Conservation (phyloP, 192 early-diverging fungal species). For the Mortierella antarctica region DNA sequence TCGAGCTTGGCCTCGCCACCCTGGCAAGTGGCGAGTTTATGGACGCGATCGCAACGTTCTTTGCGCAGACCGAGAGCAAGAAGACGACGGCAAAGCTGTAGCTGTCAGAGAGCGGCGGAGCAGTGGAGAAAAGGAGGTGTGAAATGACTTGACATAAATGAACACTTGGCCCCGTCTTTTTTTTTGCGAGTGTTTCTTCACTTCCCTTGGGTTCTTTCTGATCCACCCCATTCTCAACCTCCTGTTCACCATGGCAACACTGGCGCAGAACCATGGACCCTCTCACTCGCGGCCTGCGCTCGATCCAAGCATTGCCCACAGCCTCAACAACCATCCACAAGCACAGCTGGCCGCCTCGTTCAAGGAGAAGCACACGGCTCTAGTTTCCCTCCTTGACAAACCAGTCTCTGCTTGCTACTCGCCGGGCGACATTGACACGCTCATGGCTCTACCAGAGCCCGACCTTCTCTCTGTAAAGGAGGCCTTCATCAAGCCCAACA, state of each 20-base stretch:
- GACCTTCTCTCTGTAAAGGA: constrained; percentile 12
- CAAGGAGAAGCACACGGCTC: background rate
- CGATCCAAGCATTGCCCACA: background rate
- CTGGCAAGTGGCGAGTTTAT: constrained; percentile 55
- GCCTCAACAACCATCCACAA: background rate
- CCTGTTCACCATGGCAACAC: constrained; percentile 11
- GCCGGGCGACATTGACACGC: background rate
- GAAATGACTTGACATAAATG: background rate
- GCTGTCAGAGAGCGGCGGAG: background rate
- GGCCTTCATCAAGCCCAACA: constrained; percentile 4
- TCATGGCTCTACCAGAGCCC: constrained; percentile 4
- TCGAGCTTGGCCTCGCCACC: constrained; percentile 46
- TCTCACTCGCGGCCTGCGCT: background rate
- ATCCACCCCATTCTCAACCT: background rate
- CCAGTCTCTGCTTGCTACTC: constrained; percentile 19
- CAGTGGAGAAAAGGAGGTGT: background rate
- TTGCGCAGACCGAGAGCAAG: constrained; percentile 8
- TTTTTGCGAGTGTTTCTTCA: background rate
- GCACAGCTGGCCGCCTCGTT: constrained; percentile 1
- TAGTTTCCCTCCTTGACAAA: constrained; percentile 2
- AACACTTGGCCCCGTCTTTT: background rate
- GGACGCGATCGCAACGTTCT: constrained; percentile 34
- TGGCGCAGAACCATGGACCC: background rate
- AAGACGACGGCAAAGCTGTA: constrained; percentile 17
- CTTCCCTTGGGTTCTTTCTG: background rate